Evolutionary conservation across 805 yeast species (phyloP).

Genomic region (Teunomyces stri): DNA sequence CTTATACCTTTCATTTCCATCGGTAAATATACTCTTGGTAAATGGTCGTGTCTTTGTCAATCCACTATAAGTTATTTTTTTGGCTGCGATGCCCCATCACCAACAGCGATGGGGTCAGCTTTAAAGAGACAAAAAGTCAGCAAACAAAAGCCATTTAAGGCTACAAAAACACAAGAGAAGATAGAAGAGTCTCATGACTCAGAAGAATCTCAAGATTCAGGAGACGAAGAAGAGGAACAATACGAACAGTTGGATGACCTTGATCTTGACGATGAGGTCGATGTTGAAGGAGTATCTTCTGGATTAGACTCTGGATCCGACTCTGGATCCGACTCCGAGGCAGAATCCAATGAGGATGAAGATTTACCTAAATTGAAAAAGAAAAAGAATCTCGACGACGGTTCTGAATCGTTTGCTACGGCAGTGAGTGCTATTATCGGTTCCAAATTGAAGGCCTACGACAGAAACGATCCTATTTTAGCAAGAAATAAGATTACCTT

Average conservation of each 20-base stretch:
- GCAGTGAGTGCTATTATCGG: slow-evolving; percentile 84
- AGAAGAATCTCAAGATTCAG: background rate
- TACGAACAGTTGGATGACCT: slow-evolving; percentile 14
- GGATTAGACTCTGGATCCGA: slow-evolving; percentile 5
- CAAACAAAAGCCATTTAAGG: slow-evolving; percentile 14
- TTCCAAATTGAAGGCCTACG: slow-evolving; percentile 84
- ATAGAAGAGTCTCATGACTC: slow-evolving; percentile 6
- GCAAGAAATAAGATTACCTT: slow-evolving; percentile 73
- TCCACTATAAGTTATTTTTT: background rate
- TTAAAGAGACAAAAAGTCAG: slow-evolving; percentile 21
- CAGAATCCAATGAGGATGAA: slow-evolving; percentile 20
- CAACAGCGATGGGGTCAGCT: slow-evolving; percentile 16
- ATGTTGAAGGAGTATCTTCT: slow-evolving; percentile 7
- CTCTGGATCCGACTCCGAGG: slow-evolving; percentile 4
- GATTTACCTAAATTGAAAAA: slow-evolving; percentile 50
- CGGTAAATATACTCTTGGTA: background rate
- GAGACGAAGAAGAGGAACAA: slow-evolving; percentile 9
- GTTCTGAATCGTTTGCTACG: slow-evolving; percentile 71
- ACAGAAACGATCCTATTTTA: slow-evolving; percentile 84
- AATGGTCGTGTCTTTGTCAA: background rate
- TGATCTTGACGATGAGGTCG: slow-evolving; percentile 14
- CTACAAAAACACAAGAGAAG: slow-evolving; percentile 8
- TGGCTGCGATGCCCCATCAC: slow-evolving; percentile 1
- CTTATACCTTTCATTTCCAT: background rate
- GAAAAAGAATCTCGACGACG: slow-evolving; percentile 60